Percentiles rank a stretch among this genome's conserved stretches.
These are phyloP conservation scores for Abelmoschus esculentus DNA, from an alignment of 345 rosid species.

Conservation along the genomic window DNA sequence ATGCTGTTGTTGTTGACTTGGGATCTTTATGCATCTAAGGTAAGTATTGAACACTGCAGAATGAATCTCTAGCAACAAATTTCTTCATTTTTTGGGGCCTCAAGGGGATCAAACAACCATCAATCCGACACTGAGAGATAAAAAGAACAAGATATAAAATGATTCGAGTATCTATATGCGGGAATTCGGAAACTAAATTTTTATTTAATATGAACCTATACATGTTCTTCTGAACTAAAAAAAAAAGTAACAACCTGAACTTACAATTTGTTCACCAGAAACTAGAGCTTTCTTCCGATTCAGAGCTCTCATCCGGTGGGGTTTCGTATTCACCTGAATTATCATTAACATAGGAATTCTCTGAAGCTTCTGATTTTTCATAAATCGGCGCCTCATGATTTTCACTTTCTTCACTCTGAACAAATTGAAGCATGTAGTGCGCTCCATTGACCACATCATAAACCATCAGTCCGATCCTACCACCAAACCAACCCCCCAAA, in stretches of 20 bases:
- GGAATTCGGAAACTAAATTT: background rate
- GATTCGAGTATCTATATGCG: background rate
- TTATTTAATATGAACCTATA: no score
- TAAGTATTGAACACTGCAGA: background rate
- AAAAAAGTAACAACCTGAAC: background rate
- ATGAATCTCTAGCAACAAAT: background rate
- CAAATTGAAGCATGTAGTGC: conserved; percentile 30
- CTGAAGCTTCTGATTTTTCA: conserved; percentile 2
- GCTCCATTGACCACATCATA: conserved; percentile 79
- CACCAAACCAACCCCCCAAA: conserved; percentile 96
- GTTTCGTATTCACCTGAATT: background rate
- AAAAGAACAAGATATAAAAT: background rate
- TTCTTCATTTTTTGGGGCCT: background rate
- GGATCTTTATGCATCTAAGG: background rate
- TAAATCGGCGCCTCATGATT: background rate
- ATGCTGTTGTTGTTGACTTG: background rate
- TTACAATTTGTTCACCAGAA: conserved; percentile 13
- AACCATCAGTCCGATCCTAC: conserved; percentile 82
- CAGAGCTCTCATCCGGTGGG: background rate
- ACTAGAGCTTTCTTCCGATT: conserved; percentile 6
- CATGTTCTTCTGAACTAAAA: background rate
- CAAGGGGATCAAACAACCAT: background rate
- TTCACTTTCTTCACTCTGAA: background rate
- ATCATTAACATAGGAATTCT: conserved; percentile 7
- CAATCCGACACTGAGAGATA: background rate